Evolutionary conservation across 345 rosid genomes (phyloP), one percentile per base, ranked within the genome.

Genomic region (Dipteronia dyeriana): DNA sequence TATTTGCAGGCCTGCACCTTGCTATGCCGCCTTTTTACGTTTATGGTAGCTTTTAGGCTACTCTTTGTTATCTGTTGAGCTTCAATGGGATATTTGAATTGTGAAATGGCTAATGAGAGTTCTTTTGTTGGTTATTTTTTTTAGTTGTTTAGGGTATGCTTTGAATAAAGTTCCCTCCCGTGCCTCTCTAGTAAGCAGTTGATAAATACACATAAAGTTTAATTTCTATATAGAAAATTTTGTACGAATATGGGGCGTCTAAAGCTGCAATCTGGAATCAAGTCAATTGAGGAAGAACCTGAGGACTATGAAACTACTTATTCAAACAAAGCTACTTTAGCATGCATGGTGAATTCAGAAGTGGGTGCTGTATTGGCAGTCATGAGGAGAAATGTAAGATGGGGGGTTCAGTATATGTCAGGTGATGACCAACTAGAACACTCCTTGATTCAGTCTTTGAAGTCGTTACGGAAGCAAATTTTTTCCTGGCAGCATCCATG

Each of bases 341-440:
- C 94, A 29, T 95, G 96, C 85, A 87, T 90, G 90, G 90, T 96
- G 71, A 94, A 92, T 82, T 85, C 95, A 0, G 99, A 96, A 84
- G 84, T 92, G 71, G 92, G 97, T 85, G 97, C 97, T 49, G 99
- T 96, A 43, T 89, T 96, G 88, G 92, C 99, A 8, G 91, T 94
- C 62, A 94, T 96, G 99, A 90, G 99, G 84, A 92, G 97, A 88
- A 96, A 92, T 84, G 95, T 92, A n/a, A 88, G 95, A 76, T 96
- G 99, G 99, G 97, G 97, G 19, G 95, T 94, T 78, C 97, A 92
- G 62, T 96, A 94, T 69, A 87, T 92, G 89, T 84, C 97, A 6
- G 97, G 97, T 74, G 99, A 96, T 78, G 99, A 94, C 82, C 98
- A 94, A 74, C 84, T 94, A 43, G 99, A 96, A 68, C 97, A 94